Conservation (phyloP, 768 basidiomycete species). For the Vararia minispora region DNA sequence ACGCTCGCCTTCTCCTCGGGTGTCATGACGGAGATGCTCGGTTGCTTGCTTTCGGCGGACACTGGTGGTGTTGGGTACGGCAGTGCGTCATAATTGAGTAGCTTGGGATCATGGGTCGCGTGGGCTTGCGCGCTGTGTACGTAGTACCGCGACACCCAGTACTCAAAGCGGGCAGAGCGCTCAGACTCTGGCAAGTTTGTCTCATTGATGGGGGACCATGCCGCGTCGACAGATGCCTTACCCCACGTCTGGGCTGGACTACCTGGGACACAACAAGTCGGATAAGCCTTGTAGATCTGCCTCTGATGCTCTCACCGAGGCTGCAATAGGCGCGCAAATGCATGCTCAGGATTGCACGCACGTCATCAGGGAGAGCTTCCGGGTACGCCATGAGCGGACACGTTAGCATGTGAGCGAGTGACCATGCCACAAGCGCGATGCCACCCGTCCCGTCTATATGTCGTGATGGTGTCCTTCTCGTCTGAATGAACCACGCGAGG, state of each 20-base stretch:
- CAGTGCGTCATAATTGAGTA: constrained; percentile 7
- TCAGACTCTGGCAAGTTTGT: too few species aligned
- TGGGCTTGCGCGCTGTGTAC: constrained; percentile 5
- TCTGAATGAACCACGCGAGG: constrained; percentile 11
- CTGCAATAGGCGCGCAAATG: constrained; percentile 11
- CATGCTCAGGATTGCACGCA: constrained; percentile 1
- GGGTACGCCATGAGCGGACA: constrained; percentile 9
- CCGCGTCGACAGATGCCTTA: too few species aligned
- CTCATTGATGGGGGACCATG: too few species aligned
- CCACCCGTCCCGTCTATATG: constrained; percentile 4
- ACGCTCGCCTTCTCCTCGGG: constrained; percentile 6
- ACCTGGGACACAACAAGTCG: too few species aligned
- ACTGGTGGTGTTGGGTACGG: constrained; percentile 2
- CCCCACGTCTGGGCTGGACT: too few species aligned
- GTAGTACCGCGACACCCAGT: constrained; percentile 13
- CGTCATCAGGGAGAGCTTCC: constrained; percentile 8
- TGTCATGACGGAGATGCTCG: constrained; percentile 10
- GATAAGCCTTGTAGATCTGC: too few species aligned
- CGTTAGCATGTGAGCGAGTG: constrained; percentile 9
- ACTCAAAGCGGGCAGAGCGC: constrained; percentile 11
- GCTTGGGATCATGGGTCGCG: constrained; percentile 3
- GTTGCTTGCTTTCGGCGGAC: too few species aligned
- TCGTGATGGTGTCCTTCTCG: constrained; percentile 4
- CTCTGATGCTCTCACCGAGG: constrained; percentile 8
- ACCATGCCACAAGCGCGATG: constrained; percentile 12